A percentile compares a stretch with the other conserved stretches of the same genome.
Conservation (phyloP, 1,284 basidiomycete species). For the Cutaneotrichosporon dermatis region DNA sequence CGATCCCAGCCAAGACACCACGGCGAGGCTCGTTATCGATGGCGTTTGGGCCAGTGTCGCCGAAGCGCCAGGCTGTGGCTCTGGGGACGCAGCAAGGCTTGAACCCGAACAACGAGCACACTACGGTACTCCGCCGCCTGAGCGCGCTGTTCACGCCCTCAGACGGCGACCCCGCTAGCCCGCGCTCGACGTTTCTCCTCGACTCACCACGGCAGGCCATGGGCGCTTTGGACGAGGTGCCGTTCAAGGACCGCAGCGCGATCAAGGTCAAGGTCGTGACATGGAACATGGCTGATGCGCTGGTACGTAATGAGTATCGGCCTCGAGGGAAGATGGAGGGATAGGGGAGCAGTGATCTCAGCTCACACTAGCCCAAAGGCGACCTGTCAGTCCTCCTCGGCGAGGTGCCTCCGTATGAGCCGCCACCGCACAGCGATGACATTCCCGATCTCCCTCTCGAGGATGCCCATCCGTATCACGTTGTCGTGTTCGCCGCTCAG, state of each 20-base stretch:
- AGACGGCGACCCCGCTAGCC: not conserved
- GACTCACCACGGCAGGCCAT: not conserved
- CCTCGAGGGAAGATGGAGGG: no score
- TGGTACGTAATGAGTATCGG: constrained; percentile 35
- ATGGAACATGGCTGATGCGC: constrained; percentile 53
- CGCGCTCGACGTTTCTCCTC: not conserved
- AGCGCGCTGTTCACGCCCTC: constrained; percentile 2
- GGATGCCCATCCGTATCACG: constrained; percentile 52
- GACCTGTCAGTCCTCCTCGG: constrained; percentile 53
- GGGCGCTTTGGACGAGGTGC: not conserved
- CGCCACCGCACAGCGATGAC: constrained; percentile 20
- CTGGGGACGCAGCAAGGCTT: not conserved
- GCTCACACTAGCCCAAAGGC: constrained; percentile 46
- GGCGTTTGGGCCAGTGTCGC: no score
- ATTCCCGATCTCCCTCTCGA: constrained; percentile 34
- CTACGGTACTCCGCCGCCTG: not conserved
- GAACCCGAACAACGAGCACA: not conserved
- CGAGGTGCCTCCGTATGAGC: constrained; percentile 47
- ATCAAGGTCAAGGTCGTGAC: constrained; percentile 53
- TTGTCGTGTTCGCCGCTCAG: constrained; percentile 53
- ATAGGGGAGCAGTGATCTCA: no score
- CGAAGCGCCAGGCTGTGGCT: no score
- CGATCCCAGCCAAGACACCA: not conserved
- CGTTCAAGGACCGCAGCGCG: constrained; percentile 31
- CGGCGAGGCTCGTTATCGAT: not conserved